These are phyloP conservation scores for Calonectria pteridis DNA, from an alignment of 2,329 filamentous ascomycete genomes.

Conservation along the genomic window DNA sequence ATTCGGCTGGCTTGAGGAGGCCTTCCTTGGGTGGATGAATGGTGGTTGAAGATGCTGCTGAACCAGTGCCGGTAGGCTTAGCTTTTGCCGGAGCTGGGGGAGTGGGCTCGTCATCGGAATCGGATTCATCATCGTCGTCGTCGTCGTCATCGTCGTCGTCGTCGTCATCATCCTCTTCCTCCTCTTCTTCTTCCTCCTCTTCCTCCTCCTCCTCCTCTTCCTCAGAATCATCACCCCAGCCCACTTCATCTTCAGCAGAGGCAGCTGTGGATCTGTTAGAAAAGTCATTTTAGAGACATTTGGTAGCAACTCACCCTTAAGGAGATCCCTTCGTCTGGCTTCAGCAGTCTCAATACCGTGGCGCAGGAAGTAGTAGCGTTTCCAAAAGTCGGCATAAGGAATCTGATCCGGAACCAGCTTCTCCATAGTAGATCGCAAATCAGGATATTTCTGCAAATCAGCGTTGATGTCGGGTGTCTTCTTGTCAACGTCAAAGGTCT, in stretches of 20 bases:
- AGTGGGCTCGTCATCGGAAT: slow-evolving; percentile 49
- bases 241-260: slow-evolving; percentile 77
- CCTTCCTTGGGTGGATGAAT: slow-evolving; percentile 65
- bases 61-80: slow-evolving; percentile 54
- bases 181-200: slow-evolving; percentile 72
- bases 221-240: slow-evolving; percentile 80
- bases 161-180: slow-evolving; percentile 77
- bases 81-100: slow-evolving; percentile 19
- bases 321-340: slow-evolving; percentile 85
- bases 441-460: slow-evolving; percentile 88
- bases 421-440: slow-evolving; percentile 92
- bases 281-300: background rate
- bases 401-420: slow-evolving; percentile 93
- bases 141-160: slow-evolving; percentile 52
- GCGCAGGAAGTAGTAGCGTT: slow-evolving; percentile 93
- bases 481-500: slow-evolving; percentile 81
- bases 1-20: slow-evolving; percentile 71
- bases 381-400: slow-evolving; percentile 93
- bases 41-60: slow-evolving; percentile 70
- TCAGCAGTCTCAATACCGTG: slow-evolving; percentile 96
- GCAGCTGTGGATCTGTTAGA: slow-evolving; percentile 63
- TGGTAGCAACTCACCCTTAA: slow-evolving; percentile 77
- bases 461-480: slow-evolving; percentile 87
- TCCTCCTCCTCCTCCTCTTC: slow-evolving; percentile 34
- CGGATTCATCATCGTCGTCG: slow-evolving; percentile 34